These are phyloP conservation scores for Exophiala calicioides DNA, from an alignment of 2,329 filamentous ascomycete genomes.

Conservation along the genomic window DNA sequence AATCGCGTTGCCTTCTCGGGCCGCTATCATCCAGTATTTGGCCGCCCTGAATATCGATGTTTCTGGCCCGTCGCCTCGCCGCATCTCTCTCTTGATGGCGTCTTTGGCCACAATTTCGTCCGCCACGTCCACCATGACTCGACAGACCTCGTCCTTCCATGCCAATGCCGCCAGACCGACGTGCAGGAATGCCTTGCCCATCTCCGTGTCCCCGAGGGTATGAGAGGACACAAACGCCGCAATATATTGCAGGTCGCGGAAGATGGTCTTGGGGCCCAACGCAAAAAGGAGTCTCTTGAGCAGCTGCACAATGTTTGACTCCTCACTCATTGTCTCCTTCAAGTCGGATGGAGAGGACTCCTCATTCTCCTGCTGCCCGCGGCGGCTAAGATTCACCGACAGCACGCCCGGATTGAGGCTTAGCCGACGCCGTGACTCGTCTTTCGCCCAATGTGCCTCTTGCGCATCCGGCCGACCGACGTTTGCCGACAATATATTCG, in stretches of 20 bases:
- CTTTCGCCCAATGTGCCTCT: no score
- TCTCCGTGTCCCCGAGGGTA: constrained; percentile 59
- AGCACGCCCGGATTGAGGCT: constrained; percentile 25
- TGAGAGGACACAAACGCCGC: constrained; percentile 61
- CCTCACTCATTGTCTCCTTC: background rate
- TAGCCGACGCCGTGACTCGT: constrained; percentile 16
- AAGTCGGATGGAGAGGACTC: background rate
- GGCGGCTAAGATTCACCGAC: constrained; percentile 14
- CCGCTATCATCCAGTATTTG: constrained; percentile 87
- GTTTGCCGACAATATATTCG: no score
- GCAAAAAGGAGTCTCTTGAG: constrained; percentile 67
- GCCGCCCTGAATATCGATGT: constrained; percentile 79
- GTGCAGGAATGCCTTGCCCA: constrained; percentile 83
- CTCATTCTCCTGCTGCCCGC: constrained; percentile 13
- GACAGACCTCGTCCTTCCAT: constrained; percentile 83
- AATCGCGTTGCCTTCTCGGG: constrained; percentile 84
- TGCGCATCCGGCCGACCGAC: no score
- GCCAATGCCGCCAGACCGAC: constrained; percentile 83
- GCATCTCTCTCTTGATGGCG: constrained; percentile 37
- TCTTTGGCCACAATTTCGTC: constrained; percentile 66
- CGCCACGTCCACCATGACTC: constrained; percentile 76
- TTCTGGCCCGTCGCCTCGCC: constrained; percentile 47
- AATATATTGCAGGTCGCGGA: constrained; percentile 75
- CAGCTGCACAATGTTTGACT: constrained; percentile 52
- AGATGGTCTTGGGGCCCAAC: constrained; percentile 75